Percentiles rank a stretch among this genome's conserved stretches.
Conservation (phyloP, 441 rosid species). For the Sinapis alba region DNA sequence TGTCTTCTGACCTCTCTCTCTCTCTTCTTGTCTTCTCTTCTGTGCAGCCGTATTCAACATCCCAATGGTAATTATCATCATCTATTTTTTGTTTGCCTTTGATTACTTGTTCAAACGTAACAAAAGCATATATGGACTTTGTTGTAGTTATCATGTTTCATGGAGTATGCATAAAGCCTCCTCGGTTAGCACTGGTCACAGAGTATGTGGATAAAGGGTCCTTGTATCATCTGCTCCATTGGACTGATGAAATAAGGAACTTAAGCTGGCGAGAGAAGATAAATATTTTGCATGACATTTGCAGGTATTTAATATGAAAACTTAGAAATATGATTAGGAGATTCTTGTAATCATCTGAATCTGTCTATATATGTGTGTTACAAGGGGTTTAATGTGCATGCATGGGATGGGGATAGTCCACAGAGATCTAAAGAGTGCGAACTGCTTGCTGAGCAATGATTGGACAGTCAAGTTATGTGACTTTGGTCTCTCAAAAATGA, state of each 20-base stretch:
- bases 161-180: conserved; percentile 91
- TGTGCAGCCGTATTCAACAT: conserved; percentile 81
- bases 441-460: conserved; percentile 69
- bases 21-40: conserved; percentile 25
- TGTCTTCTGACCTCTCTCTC: conserved; percentile 43
- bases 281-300: conserved; percentile 79
- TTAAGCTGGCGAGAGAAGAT: conserved; percentile 72
- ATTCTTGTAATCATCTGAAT: neutral
- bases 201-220: conserved; percentile 91
- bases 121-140: neutral
- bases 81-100: neutral
- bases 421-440: conserved; percentile 83
- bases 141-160: conserved; percentile 79
- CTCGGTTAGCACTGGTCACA: conserved; percentile 78
- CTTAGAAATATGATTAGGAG: neutral
- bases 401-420: conserved; percentile 88
- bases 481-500: conserved; percentile 63
- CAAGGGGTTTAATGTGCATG: conserved; percentile 81
- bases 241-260: conserved; percentile 66
- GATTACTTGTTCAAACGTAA: neutral
- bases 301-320: conserved; percentile 55
- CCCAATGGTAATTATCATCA: conserved; percentile 69
- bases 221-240: conserved; percentile 66
- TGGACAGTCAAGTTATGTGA: conserved; percentile 83
- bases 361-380: neutral